Evolutionary conservation across 139 green algal species (phyloP).

Genomic region (Nannochloris sp.): DNA sequence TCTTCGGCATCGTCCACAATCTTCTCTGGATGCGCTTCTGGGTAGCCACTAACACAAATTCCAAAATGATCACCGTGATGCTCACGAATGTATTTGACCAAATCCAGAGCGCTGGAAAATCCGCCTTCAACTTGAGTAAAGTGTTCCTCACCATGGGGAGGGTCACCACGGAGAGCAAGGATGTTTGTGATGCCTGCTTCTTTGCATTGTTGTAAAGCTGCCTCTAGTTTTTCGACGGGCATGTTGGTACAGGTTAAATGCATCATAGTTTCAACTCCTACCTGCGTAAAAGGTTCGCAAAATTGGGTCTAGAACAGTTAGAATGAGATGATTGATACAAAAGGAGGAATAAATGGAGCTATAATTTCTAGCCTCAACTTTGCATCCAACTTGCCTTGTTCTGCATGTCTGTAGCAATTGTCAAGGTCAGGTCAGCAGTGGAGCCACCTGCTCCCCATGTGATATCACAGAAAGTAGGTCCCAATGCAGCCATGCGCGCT

Average conservation of each 20-base stretch:
- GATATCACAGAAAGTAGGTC: conserved; percentile 94
- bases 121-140: conserved; percentile 76
- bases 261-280: conserved; percentile 98
- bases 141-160: conserved; percentile 90
- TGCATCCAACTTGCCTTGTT: conserved; percentile 57
- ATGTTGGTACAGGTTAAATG: conserved; percentile 99
- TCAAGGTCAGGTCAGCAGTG: conserved; percentile 90
- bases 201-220: conserved; percentile 74
- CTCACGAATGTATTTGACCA: conserved; percentile 88
- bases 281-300: conserved; percentile 42
- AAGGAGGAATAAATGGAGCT: not conserved
- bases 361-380: not conserved
- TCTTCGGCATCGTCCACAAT: conserved; percentile 73
- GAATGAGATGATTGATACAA: not conserved
- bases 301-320: not conserved
- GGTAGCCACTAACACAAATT: conserved; percentile 90
- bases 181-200: conserved; percentile 89
- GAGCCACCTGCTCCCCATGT: conserved; percentile 95
- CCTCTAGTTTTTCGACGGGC: conserved; percentile 77
- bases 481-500: conserved; percentile 75
- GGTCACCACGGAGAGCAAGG: conserved; percentile 88
- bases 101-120: conserved; percentile 88
- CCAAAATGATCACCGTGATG: conserved; percentile 91
- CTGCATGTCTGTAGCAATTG: conserved; percentile 93
- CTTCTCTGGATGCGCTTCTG: conserved; percentile 89